Conservation (phyloP, 192 early-diverging fungal genomes). For the Gamsiella multidivaricata region DNA sequence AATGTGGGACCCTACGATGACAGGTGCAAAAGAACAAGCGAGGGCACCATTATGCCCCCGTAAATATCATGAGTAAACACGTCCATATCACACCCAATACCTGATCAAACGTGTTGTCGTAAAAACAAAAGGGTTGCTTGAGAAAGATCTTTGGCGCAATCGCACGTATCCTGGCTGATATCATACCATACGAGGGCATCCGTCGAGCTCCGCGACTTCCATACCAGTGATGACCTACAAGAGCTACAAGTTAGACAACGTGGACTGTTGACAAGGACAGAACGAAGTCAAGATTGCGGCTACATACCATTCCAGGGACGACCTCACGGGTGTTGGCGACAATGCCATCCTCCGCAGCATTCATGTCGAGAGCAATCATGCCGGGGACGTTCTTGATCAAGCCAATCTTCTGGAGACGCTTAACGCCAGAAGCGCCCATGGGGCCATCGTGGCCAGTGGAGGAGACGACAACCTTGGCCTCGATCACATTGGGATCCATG, state of each 20-base stretch:
- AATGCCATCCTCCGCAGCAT: conserved; percentile 72
- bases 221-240: conserved; percentile 63
- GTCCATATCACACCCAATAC: background rate
- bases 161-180: no score
- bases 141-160: no score
- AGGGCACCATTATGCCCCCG: conserved; percentile 12
- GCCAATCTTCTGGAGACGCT: conserved; percentile 68
- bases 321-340: conserved; percentile 75
- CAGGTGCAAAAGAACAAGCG: background rate
- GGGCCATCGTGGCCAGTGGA: conserved; percentile 76
- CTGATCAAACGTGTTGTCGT: no score
- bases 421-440: conserved; percentile 75
- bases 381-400: conserved; percentile 67
- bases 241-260: no score
- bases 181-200: conserved; percentile 75
- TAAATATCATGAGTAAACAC: background rate
- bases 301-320: conserved; percentile 71
- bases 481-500: conserved; percentile 81
- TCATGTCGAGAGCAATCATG: conserved; percentile 78
- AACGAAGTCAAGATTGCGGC: no score
- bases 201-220: conserved; percentile 79
- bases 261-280: background rate
- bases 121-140: no score
- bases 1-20: conserved; percentile 55
- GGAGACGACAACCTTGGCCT: conserved; percentile 73